These are phyloP conservation scores for Penicillium fimorum DNA, from an alignment of 495 filamentous ascomycete genomes.

Conservation along the genomic window DNA sequence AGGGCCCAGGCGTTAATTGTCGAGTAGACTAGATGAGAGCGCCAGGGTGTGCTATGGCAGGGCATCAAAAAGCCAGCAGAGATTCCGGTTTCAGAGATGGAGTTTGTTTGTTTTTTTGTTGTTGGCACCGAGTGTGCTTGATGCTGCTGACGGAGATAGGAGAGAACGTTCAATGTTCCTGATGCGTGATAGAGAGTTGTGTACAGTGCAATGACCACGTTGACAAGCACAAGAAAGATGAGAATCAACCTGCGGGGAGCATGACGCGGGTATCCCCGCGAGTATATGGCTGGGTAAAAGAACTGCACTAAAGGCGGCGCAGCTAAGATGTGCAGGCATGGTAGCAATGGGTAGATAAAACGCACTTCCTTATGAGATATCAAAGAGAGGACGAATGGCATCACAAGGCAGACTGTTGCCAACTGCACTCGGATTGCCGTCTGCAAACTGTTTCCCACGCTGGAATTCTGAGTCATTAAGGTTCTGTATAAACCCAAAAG, in stretches of 20 bases:
- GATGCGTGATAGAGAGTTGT: conserved; percentile 74
- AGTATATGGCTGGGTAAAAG: conserved; percentile 51
- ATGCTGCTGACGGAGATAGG: conserved; percentile 71
- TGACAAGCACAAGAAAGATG: conserved; percentile 58
- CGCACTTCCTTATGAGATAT: conserved; percentile 97
- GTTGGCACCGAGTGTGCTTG: conserved; percentile 43
- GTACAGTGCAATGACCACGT: conserved; percentile 71
- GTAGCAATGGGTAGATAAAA: conserved; percentile 92
- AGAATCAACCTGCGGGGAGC: conserved; percentile 55
- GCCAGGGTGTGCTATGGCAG: conserved; percentile 97
- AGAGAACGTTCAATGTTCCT: conserved; percentile 68
- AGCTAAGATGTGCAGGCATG: conserved; percentile 76
- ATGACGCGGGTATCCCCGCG: conserved; percentile 23
- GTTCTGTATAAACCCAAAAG: conserved; percentile 61
- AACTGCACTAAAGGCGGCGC: conserved; percentile 65
- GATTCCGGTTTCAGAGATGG: conserved; percentile 31
- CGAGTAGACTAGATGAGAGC: conserved; percentile 75
- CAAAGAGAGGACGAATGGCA: conserved; percentile 64
- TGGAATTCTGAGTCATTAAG: conserved; percentile 32
- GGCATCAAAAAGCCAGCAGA: conserved; percentile 93
- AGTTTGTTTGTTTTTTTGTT: conserved; percentile 3
- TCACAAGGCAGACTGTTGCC: conserved; percentile 56
- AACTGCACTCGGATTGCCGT: conserved; percentile 55
- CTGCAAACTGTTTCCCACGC: conserved; percentile 25
- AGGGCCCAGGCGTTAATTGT: conserved; percentile 79